phyloP scores from a whole-genome alignment of 2,329 filamentous ascomycete species.

The Diaporthe vaccinii region DNA sequence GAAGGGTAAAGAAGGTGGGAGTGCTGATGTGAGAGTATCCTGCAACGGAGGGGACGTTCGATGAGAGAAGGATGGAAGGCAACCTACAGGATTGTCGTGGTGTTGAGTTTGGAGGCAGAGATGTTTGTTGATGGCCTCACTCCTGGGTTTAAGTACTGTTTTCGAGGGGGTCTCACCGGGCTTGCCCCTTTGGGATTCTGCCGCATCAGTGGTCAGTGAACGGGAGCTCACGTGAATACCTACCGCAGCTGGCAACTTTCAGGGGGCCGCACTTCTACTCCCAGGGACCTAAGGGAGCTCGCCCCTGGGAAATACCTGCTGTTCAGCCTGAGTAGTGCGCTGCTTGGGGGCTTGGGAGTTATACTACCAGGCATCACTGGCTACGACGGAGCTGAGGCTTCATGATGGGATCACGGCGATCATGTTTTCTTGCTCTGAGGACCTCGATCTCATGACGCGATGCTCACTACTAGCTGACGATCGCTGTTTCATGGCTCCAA shows the following conservation, averaged over 20 bases:
- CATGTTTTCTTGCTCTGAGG: not conserved
- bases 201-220: too few species aligned
- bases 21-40: not conserved
- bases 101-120: not conserved
- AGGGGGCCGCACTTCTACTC: too few species aligned
- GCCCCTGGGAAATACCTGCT: not conserved
- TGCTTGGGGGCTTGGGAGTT: not conserved
- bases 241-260: too few species aligned
- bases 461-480: not conserved
- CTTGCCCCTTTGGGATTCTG: not conserved
- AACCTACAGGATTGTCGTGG: not conserved
- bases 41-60: too few species aligned
- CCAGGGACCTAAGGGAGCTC: not conserved
- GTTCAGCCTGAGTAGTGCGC: too few species aligned
- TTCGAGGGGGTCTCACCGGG: not conserved
- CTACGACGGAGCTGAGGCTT: too few species aligned
- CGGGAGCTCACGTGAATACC: too few species aligned
- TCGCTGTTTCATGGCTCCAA: not conserved
- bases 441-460: too few species aligned
- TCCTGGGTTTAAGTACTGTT: not conserved
- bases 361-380: not conserved
- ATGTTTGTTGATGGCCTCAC: not conserved
- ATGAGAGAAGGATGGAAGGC: not conserved
- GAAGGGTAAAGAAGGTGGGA: not conserved
- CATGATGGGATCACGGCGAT: not conserved